phyloP scores from a whole-genome alignment of 1,284 basidiomycete genomes.

The Fomitiporia mediterranea region DNA sequence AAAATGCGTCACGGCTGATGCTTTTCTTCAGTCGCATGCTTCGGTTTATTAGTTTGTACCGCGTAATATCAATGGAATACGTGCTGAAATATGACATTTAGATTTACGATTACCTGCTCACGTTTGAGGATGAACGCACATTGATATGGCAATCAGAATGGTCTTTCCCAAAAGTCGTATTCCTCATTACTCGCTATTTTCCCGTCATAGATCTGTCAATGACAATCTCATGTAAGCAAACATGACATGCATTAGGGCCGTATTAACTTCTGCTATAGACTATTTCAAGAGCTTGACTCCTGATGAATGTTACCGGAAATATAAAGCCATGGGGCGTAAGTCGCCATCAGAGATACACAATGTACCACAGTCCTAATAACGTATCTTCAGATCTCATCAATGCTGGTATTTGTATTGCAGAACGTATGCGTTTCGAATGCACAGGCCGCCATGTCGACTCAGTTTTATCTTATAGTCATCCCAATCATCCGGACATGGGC shows the following conservation, averaged over 20 bases:
- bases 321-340: too few relatives aligned
- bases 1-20: too few relatives aligned
- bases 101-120: slow-evolving; percentile 4
- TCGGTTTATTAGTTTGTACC: too few relatives aligned
- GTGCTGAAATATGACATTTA: too few relatives aligned
- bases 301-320: not conserved
- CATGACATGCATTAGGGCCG: too few relatives aligned
- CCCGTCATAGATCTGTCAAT: slow-evolving; percentile 5
- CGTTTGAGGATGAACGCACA: not conserved
- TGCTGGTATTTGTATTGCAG: not conserved
- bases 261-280: too few relatives aligned
- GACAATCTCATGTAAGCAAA: not conserved
- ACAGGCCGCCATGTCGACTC: too few relatives aligned
- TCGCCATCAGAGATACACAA: too few relatives aligned
- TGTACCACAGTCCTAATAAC: not conserved
- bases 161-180: not conserved
- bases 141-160: not conserved
- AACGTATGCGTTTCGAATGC: not conserved
- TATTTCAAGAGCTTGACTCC: too few relatives aligned
- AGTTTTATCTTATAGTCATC: not conserved
- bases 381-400: too few relatives aligned
- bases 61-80: too few relatives aligned
- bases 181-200: slow-evolving; percentile 3
- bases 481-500: slow-evolving; percentile 3
- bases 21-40: too few relatives aligned